Percentiles rank a stretch among this genome's conserved stretches.
These are phyloP conservation scores for Tetrahymena elliotti DNA, from an alignment of 73 alveolate species.

Conservation along the genomic window DNA sequence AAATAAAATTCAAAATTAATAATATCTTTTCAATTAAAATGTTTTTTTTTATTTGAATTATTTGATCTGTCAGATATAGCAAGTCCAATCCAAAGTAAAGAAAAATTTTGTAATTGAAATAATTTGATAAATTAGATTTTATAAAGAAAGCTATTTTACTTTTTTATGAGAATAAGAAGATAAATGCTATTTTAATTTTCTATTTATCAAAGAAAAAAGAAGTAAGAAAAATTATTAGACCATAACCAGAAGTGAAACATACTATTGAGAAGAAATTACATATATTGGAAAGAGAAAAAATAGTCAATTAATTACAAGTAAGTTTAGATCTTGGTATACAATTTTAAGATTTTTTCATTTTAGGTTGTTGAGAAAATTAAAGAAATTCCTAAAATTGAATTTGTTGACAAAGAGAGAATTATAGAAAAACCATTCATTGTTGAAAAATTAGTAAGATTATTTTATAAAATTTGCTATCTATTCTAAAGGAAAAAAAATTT, in stretches of 20 bases:
- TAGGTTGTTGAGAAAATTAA: neutral
- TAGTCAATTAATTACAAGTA: neutral
- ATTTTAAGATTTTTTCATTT: neutral
- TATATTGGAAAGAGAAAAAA: neutral
- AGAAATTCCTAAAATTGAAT: neutral
- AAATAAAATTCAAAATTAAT: too few species aligned
- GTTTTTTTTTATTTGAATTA: too few species aligned
- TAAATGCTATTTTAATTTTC: neutral
- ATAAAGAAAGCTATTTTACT: too few species aligned
- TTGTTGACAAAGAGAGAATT: neutral
- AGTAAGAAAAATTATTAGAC: neutral
- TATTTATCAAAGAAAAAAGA: neutral
- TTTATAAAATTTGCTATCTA: neutral
- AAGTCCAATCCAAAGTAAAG: too few species aligned
- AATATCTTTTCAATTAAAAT: too few species aligned
- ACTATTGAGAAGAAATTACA: neutral
- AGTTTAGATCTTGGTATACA: neutral
- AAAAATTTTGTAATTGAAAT: too few species aligned
- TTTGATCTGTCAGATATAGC: too few species aligned
- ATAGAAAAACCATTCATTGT: neutral
- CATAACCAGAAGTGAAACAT: neutral
- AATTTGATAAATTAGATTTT: too few species aligned
- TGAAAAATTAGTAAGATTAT: neutral
- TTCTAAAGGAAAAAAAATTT: neutral
- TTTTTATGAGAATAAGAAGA: too few species aligned